phyloP scores from a whole-genome alignment of 2,329 filamentous ascomycete species.

The Colletotrichum sp. region DNA sequence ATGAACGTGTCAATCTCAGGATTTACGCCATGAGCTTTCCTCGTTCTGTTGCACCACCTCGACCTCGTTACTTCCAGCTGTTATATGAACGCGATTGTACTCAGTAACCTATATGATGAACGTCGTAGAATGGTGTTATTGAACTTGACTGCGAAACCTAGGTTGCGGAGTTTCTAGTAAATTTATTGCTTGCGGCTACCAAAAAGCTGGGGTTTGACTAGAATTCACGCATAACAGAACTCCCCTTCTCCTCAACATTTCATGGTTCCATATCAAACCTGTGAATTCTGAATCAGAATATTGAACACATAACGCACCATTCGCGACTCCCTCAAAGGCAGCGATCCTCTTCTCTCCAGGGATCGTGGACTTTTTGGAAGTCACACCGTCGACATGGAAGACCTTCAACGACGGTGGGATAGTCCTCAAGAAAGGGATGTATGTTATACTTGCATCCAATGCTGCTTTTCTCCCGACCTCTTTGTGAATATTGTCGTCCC shows the following conservation, averaged over 20 bases:
- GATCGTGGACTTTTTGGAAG: not conserved
- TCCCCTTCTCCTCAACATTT: not conserved
- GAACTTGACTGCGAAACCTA: not conserved
- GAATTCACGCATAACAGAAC: accelerated
- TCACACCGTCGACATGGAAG: not conserved
- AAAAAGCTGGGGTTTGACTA: not conserved
- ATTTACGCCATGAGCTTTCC: not conserved
- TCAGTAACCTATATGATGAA: not conserved
- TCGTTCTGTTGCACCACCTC: not conserved
- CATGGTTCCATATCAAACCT: not conserved
- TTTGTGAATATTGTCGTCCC: not conserved
- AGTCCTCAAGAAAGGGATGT: not conserved
- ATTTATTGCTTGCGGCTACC: accelerated
- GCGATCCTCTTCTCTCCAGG: not conserved
- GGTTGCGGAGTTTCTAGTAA: not conserved
- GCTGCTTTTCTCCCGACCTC: not conserved
- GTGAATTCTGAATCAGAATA: not conserved
- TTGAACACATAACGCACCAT: accelerated
- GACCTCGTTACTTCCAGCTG: not conserved
- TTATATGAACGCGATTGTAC: not conserved
- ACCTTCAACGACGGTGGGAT: not conserved
- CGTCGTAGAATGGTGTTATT: not conserved
- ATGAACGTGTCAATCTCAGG: accelerated
- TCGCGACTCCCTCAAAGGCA: not conserved
- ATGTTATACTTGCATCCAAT: not conserved